Evolutionary conservation across 305 asterid species (phyloP).

Genomic region (Caryopteris hybrid): DNA sequence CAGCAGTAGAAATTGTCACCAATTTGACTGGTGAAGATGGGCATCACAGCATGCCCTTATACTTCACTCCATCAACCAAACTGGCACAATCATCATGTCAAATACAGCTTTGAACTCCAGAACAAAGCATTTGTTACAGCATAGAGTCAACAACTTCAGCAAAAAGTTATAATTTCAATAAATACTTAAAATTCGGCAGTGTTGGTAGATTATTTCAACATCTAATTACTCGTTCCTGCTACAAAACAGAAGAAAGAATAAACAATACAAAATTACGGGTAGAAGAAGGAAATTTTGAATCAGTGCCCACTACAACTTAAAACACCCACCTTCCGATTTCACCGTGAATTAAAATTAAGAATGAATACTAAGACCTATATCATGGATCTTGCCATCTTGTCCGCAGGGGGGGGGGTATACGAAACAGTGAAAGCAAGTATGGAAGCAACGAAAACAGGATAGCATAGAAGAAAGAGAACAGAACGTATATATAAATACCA

Average conservation of each 20-base stretch:
- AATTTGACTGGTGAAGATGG: neutral
- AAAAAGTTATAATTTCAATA: neutral
- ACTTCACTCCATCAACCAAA: neutral
- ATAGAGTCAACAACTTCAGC: neutral
- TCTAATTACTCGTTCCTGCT: neutral
- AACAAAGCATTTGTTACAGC: neutral
- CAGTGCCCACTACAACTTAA: neutral
- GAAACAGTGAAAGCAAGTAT: neutral
- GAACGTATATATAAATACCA: neutral
- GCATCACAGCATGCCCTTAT: neutral
- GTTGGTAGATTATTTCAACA: neutral
- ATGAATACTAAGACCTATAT: neutral
- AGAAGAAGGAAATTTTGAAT: neutral
- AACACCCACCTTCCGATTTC: neutral
- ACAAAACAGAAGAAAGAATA: neutral
- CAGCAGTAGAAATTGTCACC: neutral
- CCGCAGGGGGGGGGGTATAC: neutral
- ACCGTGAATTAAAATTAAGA: neutral
- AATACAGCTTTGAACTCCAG: constrained; percentile 1
- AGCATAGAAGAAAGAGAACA: neutral
- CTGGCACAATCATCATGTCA: neutral
- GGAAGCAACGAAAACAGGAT: neutral
- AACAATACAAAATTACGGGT: neutral
- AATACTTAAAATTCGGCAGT: neutral
- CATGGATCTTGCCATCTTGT: constrained; percentile 22